These are phyloP conservation scores for Dissophora globulifera DNA, from an alignment of 192 early-diverging fungal species.

Conservation along the genomic window DNA sequence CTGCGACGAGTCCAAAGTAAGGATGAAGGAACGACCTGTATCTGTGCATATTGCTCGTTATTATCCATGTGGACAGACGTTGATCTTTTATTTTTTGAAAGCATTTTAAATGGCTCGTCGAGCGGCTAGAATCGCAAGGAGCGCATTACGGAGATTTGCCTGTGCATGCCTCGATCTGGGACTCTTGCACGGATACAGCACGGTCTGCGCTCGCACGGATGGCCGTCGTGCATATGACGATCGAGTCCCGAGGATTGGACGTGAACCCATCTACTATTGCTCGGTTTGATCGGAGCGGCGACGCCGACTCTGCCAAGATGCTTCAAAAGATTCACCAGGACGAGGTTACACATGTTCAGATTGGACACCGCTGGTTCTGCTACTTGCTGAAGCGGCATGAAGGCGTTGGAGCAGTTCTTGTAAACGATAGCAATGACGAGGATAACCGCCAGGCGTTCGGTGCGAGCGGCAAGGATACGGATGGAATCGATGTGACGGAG, in stretches of 20 bases:
- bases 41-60: too few species aligned
- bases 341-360: constrained; percentile 57
- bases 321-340: constrained; percentile 66
- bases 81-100: too few species aligned
- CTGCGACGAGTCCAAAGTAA: constrained; percentile 67
- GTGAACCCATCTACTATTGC: constrained; percentile 74
- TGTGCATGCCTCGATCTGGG: constrained; percentile 72
- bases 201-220: constrained; percentile 60
- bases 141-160: constrained; percentile 65
- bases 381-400: constrained; percentile 56
- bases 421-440: not conserved
- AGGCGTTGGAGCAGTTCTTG: constrained; percentile 8
- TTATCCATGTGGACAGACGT: too few species aligned
- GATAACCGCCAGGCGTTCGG: not conserved
- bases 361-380: constrained; percentile 69
- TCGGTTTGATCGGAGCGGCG: constrained; percentile 66
- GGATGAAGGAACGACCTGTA: not conserved
- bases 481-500: too few species aligned
- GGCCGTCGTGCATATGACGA: constrained; percentile 75
- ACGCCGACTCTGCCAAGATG: constrained; percentile 61
- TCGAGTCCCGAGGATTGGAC: constrained; percentile 75
- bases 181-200: constrained; percentile 69
- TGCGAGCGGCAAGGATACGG: not conserved
- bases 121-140: constrained; percentile 60
- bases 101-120: constrained; percentile 66